Conservation (phyloP, 2,329 filamentous ascomycete genomes). For the Fusarium tanahbumbuense region DNA sequence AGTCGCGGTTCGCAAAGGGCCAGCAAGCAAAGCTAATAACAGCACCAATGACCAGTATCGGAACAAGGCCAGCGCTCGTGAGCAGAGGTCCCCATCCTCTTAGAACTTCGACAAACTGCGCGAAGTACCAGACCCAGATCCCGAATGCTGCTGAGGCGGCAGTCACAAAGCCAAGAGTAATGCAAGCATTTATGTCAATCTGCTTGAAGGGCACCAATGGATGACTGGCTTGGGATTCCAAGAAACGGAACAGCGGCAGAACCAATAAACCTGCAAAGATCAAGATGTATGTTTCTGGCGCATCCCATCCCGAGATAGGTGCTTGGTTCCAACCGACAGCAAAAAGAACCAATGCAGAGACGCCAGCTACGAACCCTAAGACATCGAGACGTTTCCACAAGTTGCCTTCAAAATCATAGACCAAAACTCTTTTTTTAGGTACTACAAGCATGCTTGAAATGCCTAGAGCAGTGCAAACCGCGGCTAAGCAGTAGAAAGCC, state of each 20-base stretch:
- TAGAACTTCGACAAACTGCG: slow-evolving; percentile 40
- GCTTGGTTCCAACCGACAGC: slow-evolving; percentile 44
- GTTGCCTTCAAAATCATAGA: slow-evolving; percentile 42
- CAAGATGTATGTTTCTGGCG: slow-evolving; percentile 34
- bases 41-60: slow-evolving; percentile 36
- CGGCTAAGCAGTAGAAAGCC: slow-evolving; percentile 41
- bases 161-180: slow-evolving; percentile 34
- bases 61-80: slow-evolving; percentile 40
- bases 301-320: slow-evolving; percentile 34
- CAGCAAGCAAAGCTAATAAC: slow-evolving; percentile 31
- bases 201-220: slow-evolving; percentile 41
- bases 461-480: slow-evolving; percentile 38
- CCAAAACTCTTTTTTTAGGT: slow-evolving; percentile 33
- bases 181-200: slow-evolving; percentile 31
- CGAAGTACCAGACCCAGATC: slow-evolving; percentile 45
- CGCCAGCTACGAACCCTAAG: slow-evolving; percentile 25
- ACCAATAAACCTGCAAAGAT: slow-evolving; percentile 36
- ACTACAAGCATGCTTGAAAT: slow-evolving; percentile 40
- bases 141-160: slow-evolving; percentile 41
- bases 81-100: slow-evolving; percentile 40
- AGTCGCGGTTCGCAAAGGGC: slow-evolving; percentile 32
- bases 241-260: slow-evolving; percentile 24
- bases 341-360: slow-evolving; percentile 38
- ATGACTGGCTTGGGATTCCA: slow-evolving; percentile 39
- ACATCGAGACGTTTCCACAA: slow-evolving; percentile 43